Evolutionary conservation across 352 stramenopile species (phyloP), one percentile per base, ranked within the genome.

Genomic region (Phytophthora europaea): DNA sequence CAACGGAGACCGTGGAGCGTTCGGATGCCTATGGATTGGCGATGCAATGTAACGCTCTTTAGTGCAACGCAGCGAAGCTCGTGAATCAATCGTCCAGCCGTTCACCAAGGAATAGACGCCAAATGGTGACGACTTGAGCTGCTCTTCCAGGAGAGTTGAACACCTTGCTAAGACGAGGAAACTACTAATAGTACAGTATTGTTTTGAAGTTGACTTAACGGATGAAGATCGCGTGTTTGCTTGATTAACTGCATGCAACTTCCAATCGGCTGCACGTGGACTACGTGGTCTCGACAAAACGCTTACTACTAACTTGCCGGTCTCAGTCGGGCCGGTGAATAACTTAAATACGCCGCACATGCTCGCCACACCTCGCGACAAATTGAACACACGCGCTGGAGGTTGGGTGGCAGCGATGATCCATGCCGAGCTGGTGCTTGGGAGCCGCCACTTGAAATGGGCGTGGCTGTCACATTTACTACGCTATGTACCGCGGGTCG

Each of bases 341-440:
- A 84, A 84, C 55, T 84, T 84, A 84, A 84, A 81, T 84, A 81
- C 69, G 73, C 76, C 72, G 64, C 65, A 75, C 57, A 77, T 61
- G 22, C 68, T 78, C 36, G 65, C 48, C 55, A 73, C 15, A 38
- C 62, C 40, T 16, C 16, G 26, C 23, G 38, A 64, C 57, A 69
- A 75, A 66, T 72, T 69, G 56, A 71, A 66, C 45, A 73, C 23
- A 70, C 74, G 67, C 64, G 60, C 48, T 69, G 55, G 20, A 47
- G 3, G 53, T 8, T 34, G 63, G 64, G 48, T 61, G 61, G 54
- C 50, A 67, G 56, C 36, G 69, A 72, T 71, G 52, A 73, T 52
- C 72, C 34, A 23, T 48, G 52, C 43, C 66, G 59, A 54, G 28
- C 57, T 50, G 52, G 58, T 61, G 60, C 60, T 67, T 59, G 36